These are phyloP conservation scores for Claviceps sp. DNA, from an alignment of 2,329 filamentous ascomycete genomes.

Conservation along the genomic window DNA sequence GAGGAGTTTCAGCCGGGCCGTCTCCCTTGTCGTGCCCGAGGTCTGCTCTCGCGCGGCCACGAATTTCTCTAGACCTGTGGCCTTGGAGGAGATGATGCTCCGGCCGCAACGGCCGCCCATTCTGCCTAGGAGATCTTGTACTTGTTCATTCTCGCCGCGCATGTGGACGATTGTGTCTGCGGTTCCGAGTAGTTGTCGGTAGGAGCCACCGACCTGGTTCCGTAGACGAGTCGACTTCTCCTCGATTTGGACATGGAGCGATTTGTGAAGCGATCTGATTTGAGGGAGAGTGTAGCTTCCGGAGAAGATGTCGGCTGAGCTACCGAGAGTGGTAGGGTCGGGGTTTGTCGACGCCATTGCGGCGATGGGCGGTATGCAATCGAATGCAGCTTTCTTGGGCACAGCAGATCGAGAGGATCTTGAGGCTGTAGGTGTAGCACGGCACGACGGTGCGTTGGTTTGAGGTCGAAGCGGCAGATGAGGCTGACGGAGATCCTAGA, in stretches of 20 bases:
- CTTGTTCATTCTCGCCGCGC: slow-evolving; percentile 61
- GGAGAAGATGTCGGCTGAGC: slow-evolving; percentile 41
- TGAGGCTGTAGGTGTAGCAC: too few species aligned
- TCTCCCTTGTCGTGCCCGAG: slow-evolving; percentile 14
- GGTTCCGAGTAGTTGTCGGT: slow-evolving; percentile 81
- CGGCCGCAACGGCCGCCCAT: slow-evolving; percentile 72
- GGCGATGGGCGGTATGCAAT: slow-evolving; percentile 1
- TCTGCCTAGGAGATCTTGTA: slow-evolving; percentile 56
- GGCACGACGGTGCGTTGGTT: background rate
- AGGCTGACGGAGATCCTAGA: too few species aligned
- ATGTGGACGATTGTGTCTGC: slow-evolving; percentile 90
- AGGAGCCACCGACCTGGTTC: slow-evolving; percentile 53
- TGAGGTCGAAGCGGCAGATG: too few species aligned
- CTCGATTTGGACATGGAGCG: slow-evolving; percentile 44
- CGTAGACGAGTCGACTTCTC: slow-evolving; percentile 50
- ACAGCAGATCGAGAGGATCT: too few species aligned
- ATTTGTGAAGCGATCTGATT: slow-evolving; percentile 49
- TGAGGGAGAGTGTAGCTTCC: slow-evolving; percentile 45
- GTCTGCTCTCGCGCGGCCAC: slow-evolving; percentile 14
- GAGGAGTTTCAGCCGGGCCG: slow-evolving; percentile 35
- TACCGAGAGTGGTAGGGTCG: slow-evolving; percentile 34
- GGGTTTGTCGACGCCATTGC: slow-evolving; percentile 24
- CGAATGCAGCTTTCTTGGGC: too few species aligned
- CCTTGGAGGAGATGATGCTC: slow-evolving; percentile 53
- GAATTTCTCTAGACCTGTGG: slow-evolving; percentile 40